Evolutionary conservation across 2,329 filamentous ascomycete species (phyloP), one percentile per base, ranked within the genome.

Genomic region (Didymosphaeria variabile): DNA sequence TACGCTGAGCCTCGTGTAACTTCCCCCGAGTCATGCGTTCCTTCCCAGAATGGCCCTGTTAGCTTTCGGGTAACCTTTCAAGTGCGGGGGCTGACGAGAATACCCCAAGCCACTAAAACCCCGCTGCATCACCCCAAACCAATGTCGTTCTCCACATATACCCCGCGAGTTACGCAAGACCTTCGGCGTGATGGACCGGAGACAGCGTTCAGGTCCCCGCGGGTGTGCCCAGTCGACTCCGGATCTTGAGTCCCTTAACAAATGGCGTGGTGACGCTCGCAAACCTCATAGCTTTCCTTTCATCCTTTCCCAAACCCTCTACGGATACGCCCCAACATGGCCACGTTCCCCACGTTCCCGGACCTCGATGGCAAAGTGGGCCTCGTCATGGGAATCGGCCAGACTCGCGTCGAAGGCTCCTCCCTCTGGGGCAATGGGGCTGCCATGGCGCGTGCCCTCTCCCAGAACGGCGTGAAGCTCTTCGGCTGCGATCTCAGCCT

Each of bases 361-460:
- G 57, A 62, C 46, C 63, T 65, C 29, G 40, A 46, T 8, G 44
- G 21, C 47, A 67, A 66, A 62, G 53, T 64, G 32, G 61, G 46
- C 31, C 63, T 66, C 23, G 34, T 67, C 13, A 65, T 58, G 47
- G 65, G 60, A 21, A 59, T 67, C 26, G 62, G 64, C 32, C 60
- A 65, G 54, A 59, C 60, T 23, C 40, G 47, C 8, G 38, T 56
- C 13, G 34, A 53, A 17, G 57, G 54, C 29, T 55, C 51, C 19
- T n/a, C 40, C 12, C 44, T 50, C 46, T 67, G 62, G 64, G 64
- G 62, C 19, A 67, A 61, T 46, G 62, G 62, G 12, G 62, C 57
- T 23, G 64, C 59, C 3, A 60, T 50, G 15, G 62, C 64, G 10
- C 55, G 52, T 15, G 47, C 49, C 12, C 50, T 67, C 15, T 36